Evolutionary conservation across 2,329 filamentous ascomycete genomes (phyloP).

Genomic region (Xylaria sp.): DNA sequence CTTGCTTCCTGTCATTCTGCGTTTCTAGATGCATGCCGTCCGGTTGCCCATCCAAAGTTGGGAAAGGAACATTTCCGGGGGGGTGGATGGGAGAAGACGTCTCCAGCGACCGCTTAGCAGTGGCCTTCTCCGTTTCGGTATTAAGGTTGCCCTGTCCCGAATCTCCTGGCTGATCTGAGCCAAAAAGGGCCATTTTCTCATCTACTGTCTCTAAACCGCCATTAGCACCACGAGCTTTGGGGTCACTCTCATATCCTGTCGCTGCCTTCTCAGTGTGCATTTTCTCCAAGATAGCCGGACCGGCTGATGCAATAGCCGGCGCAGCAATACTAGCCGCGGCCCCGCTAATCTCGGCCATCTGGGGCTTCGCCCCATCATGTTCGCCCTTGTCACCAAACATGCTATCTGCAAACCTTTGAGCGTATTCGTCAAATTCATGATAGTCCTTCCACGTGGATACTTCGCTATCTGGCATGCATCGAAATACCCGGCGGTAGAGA

Average conservation of each 20-base stretch:
- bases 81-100: conserved; percentile 56
- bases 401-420: conserved; percentile 77
- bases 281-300: conserved; percentile 43
- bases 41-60: conserved; percentile 55
- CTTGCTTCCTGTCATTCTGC: conserved; percentile 53
- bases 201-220: conserved; percentile 32
- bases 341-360: conserved; percentile 41
- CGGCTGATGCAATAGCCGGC: conserved; percentile 42
- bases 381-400: conserved; percentile 68
- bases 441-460: conserved; percentile 95
- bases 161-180: conserved; percentile 33
- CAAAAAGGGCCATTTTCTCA: conserved; percentile 39
- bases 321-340: conserved; percentile 42
- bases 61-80: conserved; percentile 58
- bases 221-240: conserved; percentile 35
- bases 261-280: conserved; percentile 34
- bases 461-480: conserved; percentile 96
- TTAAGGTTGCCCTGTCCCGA: conserved; percentile 34
- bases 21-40: conserved; percentile 40
- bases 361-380: conserved; percentile 59
- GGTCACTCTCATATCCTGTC: conserved; percentile 35
- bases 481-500: conserved; percentile 91
- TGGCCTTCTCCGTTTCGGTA: conserved; percentile 39
- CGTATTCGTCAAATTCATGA: conserved; percentile 82
- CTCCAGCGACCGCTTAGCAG: conserved; percentile 46